Percentiles rank a stretch among this genome's conserved stretches.
Conservation (phyloP, 2,329 filamentous ascomycete species). For the Cladosporium sp. region DNA sequence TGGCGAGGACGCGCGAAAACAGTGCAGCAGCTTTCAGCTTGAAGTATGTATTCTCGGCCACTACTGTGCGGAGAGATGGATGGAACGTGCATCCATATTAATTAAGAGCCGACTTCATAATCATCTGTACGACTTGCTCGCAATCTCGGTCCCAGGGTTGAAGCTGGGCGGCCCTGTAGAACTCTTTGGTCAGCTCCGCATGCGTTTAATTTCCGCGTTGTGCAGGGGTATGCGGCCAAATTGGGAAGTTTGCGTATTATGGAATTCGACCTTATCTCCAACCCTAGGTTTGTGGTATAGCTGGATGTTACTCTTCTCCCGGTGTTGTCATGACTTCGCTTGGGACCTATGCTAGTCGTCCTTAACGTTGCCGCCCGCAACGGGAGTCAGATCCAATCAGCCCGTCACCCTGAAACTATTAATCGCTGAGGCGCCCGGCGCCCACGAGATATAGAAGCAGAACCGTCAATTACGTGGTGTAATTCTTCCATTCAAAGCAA, state of each 20-base stretch:
- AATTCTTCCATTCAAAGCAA: too few relatives aligned
- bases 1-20: neutral
- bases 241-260: neutral
- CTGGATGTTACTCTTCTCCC: neutral
- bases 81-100: neutral
- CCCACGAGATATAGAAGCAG: too few relatives aligned
- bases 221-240: neutral
- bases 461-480: too few relatives aligned
- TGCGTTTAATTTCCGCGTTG: neutral
- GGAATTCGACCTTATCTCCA: neutral
- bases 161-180: neutral
- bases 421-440: neutral
- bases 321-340: neutral
- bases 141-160: neutral
- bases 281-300: neutral
- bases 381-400: neutral
- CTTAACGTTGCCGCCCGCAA: neutral
- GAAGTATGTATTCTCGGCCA: neutral
- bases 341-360: neutral
- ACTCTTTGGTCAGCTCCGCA: neutral
- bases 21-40: neutral
- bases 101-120: neutral
- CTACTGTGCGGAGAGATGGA: neutral
- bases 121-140: neutral
- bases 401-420: neutral